These are phyloP conservation scores for Clavispora vitiphila DNA, from an alignment of 805 yeast genomes.

Conservation along the genomic window DNA sequence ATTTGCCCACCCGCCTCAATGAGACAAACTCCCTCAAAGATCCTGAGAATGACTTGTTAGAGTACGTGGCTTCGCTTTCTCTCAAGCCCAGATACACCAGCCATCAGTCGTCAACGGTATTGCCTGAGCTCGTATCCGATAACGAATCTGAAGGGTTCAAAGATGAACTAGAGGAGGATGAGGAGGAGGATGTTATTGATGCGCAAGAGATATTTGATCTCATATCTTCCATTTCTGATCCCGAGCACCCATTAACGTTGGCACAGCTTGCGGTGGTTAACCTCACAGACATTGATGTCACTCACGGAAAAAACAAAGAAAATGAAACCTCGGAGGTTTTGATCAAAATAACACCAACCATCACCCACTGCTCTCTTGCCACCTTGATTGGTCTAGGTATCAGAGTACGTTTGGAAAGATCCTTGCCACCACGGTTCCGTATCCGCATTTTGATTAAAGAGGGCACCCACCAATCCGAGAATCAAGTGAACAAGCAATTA, in stretches of 20 bases:
- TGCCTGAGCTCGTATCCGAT: constrained; percentile 26
- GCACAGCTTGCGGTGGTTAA: constrained; percentile 95
- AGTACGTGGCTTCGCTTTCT: constrained; percentile 32
- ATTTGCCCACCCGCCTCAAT: constrained; percentile 64
- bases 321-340: constrained; percentile 63
- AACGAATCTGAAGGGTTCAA: constrained; percentile 15
- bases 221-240: constrained; percentile 47
- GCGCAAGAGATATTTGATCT: constrained; percentile 64
- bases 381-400: constrained; percentile 94
- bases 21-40: constrained; percentile 7
- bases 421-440: constrained; percentile 80
- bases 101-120: neutral
- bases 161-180: constrained; percentile 29
- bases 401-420: constrained; percentile 83
- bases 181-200: constrained; percentile 68
- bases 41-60: constrained; percentile 17
- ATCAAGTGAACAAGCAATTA: constrained; percentile 92
- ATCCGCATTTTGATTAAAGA: constrained; percentile 75
- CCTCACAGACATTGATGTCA: constrained; percentile 69
- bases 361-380: constrained; percentile 95
- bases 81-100: constrained; percentile 8
- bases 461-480: constrained; percentile 94
- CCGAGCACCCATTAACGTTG: constrained; percentile 92
- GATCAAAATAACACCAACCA: constrained; percentile 91
- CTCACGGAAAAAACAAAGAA: constrained; percentile 43